Evolutionary conservation across 305 asterid species (phyloP), one percentile per base, ranked within the genome.

Genomic region (Coffea humblotiana): DNA sequence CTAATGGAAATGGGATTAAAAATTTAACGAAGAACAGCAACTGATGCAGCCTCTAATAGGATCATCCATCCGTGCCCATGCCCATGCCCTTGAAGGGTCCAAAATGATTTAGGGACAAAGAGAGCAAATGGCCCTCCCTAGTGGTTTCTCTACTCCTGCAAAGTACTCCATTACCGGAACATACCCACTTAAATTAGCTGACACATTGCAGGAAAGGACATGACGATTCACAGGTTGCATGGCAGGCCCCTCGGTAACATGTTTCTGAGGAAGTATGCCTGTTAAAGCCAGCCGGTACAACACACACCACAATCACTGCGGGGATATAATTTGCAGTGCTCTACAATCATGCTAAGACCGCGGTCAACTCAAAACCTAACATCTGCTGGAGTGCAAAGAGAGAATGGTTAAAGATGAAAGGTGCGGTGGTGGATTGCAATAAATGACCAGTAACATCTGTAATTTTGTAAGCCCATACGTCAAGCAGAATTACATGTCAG

Each of bases 211-310:
- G 75, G 25, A 65, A 63, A 76, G 79, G 61, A 63, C 54, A 45
- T 63, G 72, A 63, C 79, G 43, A 76, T 32, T 12, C 37, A 25
- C 25, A 66, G 23, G 48, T 48, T 51, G 75, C 79, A 64, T 80
- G 67, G 78, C 78, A 47, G 82, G 74, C 54, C 78, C 82, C 82
- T 56, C 48, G 9, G 79, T 47, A 58, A 79, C 82, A 79, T 72
- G 77, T 72, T 79, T 79, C 78, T 66, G 72, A 35, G 43, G 52
- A 49, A 18, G n/a, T 15, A 79, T 60, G 66, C 64, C 65, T 21
- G 37, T 37, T 61, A 48, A 58, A 11, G 49, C 74, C 75, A 49
- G 25, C 52, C 29, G 58, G 8, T 35, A 21, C 27, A 56, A 45
- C 1, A 21, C 1, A 21, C 79, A 43, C 13, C 32, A 43, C 12